Conservation (phyloP, 495 filamentous ascomycete genomes). For the Parathielavia appendiculata region DNA sequence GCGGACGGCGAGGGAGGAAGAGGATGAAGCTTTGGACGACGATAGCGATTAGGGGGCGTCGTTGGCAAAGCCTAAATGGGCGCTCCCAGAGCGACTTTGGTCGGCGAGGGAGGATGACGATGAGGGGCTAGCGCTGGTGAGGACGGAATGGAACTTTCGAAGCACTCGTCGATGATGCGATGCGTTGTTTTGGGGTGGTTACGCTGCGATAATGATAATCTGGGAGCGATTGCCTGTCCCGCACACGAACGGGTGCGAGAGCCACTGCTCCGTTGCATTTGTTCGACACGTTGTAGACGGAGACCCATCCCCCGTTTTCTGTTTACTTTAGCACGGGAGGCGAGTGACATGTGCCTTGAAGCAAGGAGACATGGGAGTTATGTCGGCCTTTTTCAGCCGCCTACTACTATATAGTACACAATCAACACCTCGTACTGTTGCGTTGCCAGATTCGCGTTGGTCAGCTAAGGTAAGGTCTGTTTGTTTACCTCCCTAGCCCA, state of each 20-base stretch:
- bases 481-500: neutral
- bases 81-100: no score
- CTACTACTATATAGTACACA: neutral
- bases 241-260: no score
- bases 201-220: neutral
- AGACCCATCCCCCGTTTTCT: neutral
- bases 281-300: no score
- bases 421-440: slow-evolving; percentile 1
- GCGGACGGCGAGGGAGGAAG: slow-evolving; percentile 44
- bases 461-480: neutral
- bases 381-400: neutral
- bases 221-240: no score
- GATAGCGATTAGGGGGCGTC: slow-evolving; percentile 45
- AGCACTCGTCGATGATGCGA: no score
- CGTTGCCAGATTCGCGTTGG: slow-evolving; percentile 1
- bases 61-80: neutral
- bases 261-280: no score
- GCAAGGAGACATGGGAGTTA: slow-evolving; percentile 7
- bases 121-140: no score
- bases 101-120: neutral
- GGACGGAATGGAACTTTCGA: no score
- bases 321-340: neutral
- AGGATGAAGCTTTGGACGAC: slow-evolving; percentile 62
- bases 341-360: neutral
- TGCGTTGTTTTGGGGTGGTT: neutral